A percentile compares a stretch with the other conserved stretches of the same genome.
These are phyloP conservation scores for Ustilago crameri DNA, from an alignment of 1,284 basidiomycete species.

Conservation along the genomic window DNA sequence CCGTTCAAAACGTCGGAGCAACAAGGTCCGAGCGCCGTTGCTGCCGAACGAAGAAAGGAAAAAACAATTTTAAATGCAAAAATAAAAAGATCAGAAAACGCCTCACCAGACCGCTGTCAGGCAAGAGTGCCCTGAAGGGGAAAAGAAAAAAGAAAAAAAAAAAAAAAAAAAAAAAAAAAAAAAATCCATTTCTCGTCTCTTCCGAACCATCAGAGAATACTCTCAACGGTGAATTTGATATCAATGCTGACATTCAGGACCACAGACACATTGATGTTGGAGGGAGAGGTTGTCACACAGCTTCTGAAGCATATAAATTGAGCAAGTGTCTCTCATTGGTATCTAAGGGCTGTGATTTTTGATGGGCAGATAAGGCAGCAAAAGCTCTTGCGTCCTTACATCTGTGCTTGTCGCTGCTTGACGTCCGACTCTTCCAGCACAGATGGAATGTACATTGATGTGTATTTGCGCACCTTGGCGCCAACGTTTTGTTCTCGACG, in stretches of 20 bases:
- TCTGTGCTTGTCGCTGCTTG: slow-evolving; percentile 38
- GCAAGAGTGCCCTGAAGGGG: no score
- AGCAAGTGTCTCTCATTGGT: neutral
- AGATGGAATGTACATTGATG: slow-evolving; percentile 31
- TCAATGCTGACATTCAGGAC: no score
- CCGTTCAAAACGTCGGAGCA: slow-evolving; percentile 20
- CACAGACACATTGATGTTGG: no score
- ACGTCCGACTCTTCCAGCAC: slow-evolving; percentile 33
- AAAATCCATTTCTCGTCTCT: no score
- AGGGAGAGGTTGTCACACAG: no score
- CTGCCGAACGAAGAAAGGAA: slow-evolving; percentile 8
- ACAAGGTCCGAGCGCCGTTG: slow-evolving; percentile 30
- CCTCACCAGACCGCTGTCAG: no score
- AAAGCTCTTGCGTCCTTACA: neutral
- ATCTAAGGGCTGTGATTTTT: neutral
- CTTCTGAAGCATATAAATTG: no score
- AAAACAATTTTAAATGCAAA: neutral
- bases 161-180: no score
- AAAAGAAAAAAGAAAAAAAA: no score
- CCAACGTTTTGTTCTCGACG: slow-evolving; percentile 53
- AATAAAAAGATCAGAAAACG: slow-evolving; percentile 4
- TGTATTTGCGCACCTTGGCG: slow-evolving; percentile 39
- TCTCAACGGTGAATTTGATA: no score
- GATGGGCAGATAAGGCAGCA: neutral
- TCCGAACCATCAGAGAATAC: no score